Evolutionary conservation across 1,139 yeast genomes (phyloP).

Genomic region (Trichomonascaceae sp.): DNA sequence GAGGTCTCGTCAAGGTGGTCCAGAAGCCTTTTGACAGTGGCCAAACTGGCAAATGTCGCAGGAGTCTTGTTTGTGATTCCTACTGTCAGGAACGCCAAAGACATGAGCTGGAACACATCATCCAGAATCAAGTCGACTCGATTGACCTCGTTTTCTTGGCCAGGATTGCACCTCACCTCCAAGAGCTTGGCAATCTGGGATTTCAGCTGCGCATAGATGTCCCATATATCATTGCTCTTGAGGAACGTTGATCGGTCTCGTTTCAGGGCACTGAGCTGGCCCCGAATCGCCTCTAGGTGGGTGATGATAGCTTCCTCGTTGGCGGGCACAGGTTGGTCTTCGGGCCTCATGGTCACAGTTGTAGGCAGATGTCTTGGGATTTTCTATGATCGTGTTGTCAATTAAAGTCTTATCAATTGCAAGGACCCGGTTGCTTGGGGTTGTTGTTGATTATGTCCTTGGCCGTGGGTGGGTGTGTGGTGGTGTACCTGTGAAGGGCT

Average conservation of each 20-base stretch:
- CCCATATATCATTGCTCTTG: conserved; percentile 38
- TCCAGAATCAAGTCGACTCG: conserved; percentile 62
- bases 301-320: conserved; percentile 33
- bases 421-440: too few relatives aligned
- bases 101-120: conserved; percentile 76
- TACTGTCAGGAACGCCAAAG: conserved; percentile 78
- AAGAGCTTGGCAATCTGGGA: conserved; percentile 21
- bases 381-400: too few relatives aligned
- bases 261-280: conserved; percentile 33
- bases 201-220: conserved; percentile 31
- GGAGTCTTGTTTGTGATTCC: conserved; percentile 86
- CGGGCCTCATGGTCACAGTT: too few relatives aligned
- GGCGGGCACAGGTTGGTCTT: too few relatives aligned
- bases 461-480: too few relatives aligned
- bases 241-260: conserved; percentile 37
- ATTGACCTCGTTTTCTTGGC: conserved; percentile 15
- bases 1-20: conserved; percentile 71
- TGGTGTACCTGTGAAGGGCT: too few relatives aligned
- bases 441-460: too few relatives aligned
- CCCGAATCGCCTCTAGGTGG: conserved; percentile 29
- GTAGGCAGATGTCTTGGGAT: too few relatives aligned
- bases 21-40: conserved; percentile 71
- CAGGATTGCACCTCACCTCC: conserved; percentile 19
- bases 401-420: too few relatives aligned
- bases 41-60: conserved; percentile 78